Conservation (phyloP, 2,329 filamentous ascomycete genomes). For the Venturia oleaginea region DNA sequence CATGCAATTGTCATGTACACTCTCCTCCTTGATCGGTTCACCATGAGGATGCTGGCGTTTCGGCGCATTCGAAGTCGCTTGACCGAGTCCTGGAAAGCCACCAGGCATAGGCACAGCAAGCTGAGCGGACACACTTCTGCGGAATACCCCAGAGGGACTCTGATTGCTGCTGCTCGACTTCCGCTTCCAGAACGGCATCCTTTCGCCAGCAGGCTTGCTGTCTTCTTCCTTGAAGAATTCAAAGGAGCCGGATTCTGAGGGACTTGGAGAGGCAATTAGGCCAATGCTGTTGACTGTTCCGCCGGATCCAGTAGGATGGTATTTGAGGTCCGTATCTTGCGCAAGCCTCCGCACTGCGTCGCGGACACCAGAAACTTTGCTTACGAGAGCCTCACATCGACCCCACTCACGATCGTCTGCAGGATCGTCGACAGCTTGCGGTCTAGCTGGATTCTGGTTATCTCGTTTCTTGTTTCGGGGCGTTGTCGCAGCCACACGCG, state of each 20-base stretch:
- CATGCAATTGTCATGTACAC: slow-evolving; percentile 73
- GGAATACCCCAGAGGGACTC: slow-evolving; percentile 36
- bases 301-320: slow-evolving; percentile 30
- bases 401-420: slow-evolving; percentile 78
- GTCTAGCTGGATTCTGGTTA: not conserved
- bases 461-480: slow-evolving; percentile 17
- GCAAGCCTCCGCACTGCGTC: slow-evolving; percentile 82
- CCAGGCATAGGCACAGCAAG: slow-evolving; percentile 39
- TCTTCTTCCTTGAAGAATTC: slow-evolving; percentile 44
- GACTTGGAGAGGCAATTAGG: slow-evolving; percentile 29
- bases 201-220: slow-evolving; percentile 38
- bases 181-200: slow-evolving; percentile 81
- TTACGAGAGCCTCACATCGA: slow-evolving; percentile 75
- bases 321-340: slow-evolving; percentile 68
- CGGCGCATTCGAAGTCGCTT: slow-evolving; percentile 21
- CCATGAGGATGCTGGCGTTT: slow-evolving; percentile 34
- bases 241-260: slow-evolving; percentile 37
- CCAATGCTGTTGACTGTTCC: slow-evolving; percentile 24
- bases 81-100: slow-evolving; percentile 25
- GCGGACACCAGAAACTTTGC: slow-evolving; percentile 74
- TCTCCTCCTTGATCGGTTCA: slow-evolving; percentile 20
- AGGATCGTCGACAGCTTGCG: slow-evolving; percentile 19
- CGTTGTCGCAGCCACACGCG: slow-evolving; percentile 38
- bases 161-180: slow-evolving; percentile 53
- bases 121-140: slow-evolving; percentile 45